phyloP scores from a whole-genome alignment of 345 rosid genomes.

The Syzygium aromaticum region DNA sequence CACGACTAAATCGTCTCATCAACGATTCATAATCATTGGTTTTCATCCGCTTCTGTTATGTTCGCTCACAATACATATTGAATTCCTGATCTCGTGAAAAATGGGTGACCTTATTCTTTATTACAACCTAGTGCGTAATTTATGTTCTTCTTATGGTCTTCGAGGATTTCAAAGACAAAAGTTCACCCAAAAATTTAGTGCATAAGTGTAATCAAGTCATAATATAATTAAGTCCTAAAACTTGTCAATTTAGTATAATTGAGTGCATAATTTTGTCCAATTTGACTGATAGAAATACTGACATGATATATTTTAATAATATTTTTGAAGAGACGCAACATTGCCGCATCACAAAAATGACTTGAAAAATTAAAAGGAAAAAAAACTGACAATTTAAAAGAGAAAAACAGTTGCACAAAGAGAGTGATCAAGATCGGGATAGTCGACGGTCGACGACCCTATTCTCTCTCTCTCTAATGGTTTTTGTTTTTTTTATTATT shows the following conservation, averaged over 20 bases:
- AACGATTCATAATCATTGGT: not conserved
- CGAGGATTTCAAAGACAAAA: not conserved
- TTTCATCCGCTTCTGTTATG: no score
- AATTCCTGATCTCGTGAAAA: not conserved
- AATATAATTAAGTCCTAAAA: fast-evolving
- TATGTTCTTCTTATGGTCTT: not conserved
- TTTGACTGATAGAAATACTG: not conserved
- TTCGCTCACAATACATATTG: not conserved
- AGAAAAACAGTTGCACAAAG: not conserved
- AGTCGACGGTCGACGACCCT: not conserved
- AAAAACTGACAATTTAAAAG: not conserved
- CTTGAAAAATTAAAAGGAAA: no score
- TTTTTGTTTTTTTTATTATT: not conserved
- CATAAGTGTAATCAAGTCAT: fast-evolving
- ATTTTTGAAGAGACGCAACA: no score
- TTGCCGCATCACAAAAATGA: no score
- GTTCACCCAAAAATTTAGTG: fast-evolving
- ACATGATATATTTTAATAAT: no score
- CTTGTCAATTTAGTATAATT: not conserved
- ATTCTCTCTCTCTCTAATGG: not conserved
- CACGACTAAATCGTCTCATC: not conserved
- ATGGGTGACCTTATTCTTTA: not conserved
- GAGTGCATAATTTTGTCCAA: not conserved
- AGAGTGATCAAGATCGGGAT: not conserved
- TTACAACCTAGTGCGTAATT: not conserved